These are phyloP conservation scores for Colletotrichum viniferum DNA, from an alignment of 2,329 filamentous ascomycete species.

Conservation along the genomic window DNA sequence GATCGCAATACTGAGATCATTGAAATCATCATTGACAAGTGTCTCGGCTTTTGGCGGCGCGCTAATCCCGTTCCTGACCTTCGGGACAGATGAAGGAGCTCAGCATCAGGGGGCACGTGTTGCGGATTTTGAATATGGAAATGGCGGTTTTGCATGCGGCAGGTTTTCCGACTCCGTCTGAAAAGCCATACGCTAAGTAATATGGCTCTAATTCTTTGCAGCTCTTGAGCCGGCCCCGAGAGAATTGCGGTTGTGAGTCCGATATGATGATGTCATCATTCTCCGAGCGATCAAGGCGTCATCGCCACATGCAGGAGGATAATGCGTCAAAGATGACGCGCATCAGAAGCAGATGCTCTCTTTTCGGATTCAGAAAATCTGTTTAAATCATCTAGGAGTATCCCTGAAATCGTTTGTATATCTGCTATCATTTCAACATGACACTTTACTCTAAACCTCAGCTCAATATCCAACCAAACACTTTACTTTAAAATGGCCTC, in stretches of 20 bases:
- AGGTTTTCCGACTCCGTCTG: not conserved
- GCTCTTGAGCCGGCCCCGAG: not conserved
- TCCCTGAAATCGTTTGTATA: not conserved
- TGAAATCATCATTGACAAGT: not conserved
- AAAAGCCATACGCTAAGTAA: too few relatives aligned
- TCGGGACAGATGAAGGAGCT: too few relatives aligned
- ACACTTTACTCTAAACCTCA: not conserved
- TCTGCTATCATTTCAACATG: not conserved
- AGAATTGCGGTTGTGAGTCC: not conserved
- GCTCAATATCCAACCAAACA: not conserved
- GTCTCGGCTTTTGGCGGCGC: not conserved
- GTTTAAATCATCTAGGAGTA: not conserved
- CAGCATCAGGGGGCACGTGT: too few relatives aligned
- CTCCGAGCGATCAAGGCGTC: not conserved
- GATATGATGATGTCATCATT: constrained; percentile 9
- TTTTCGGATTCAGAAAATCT: not conserved
- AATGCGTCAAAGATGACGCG: constrained; percentile 6
- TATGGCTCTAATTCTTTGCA: not conserved
- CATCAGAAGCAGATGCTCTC: not conserved
- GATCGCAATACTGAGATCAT: not conserved
- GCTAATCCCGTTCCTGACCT: not conserved
- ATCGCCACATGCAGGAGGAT: not conserved
- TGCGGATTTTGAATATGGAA: too few relatives aligned
- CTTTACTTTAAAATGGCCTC: constrained; percentile 15
- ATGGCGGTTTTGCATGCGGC: too few relatives aligned